Percentiles rank a stretch among this genome's conserved stretches.
phyloP scores from a whole-genome alignment of 2,329 filamentous ascomycete species.

The Colletotrichum graminicola region DNA sequence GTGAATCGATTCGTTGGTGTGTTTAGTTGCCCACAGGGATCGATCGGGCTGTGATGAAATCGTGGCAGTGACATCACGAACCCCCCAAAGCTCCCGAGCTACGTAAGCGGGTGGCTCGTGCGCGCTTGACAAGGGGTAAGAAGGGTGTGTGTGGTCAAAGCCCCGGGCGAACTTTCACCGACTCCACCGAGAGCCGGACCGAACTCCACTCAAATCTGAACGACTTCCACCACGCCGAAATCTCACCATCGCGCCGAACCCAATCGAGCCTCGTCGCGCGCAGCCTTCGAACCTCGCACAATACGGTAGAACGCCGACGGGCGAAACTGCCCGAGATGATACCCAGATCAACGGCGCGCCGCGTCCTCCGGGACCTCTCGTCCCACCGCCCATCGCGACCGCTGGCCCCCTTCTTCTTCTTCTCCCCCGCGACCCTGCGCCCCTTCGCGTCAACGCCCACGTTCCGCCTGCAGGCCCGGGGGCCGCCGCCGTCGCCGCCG shows the following conservation, averaged over 20 bases:
- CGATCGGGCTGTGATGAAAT: constrained; percentile 10
- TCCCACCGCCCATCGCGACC: constrained; percentile 24
- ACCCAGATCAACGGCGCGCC: constrained; percentile 25
- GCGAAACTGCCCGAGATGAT: constrained; percentile 20
- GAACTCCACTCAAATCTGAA: constrained; percentile 28
- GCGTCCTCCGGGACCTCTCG: constrained; percentile 34
- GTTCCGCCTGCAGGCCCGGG: constrained; percentile 12
- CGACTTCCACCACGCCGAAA: constrained; percentile 8
- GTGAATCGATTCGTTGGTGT: not conserved
- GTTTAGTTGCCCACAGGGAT: constrained; percentile 1
- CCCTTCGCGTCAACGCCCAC: constrained; percentile 27
- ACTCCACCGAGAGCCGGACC: constrained; percentile 19
- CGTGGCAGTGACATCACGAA: constrained; percentile 31
- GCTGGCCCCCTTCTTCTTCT: not conserved
- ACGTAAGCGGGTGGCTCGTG: constrained; percentile 15
- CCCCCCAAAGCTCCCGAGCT: not conserved
- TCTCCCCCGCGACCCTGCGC: constrained; percentile 9
- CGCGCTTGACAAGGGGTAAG: not conserved
- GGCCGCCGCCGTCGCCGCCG: constrained; percentile 1
- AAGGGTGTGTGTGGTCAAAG: not conserved
- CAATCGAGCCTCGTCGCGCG: not conserved
- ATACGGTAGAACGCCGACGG: not conserved
- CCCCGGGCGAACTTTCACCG: not conserved
- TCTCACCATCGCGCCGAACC: not conserved
- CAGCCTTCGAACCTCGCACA: not conserved